These are phyloP conservation scores for Termitomyces sp. DNA, from an alignment of 768 basidiomycete species.

Conservation along the genomic window DNA sequence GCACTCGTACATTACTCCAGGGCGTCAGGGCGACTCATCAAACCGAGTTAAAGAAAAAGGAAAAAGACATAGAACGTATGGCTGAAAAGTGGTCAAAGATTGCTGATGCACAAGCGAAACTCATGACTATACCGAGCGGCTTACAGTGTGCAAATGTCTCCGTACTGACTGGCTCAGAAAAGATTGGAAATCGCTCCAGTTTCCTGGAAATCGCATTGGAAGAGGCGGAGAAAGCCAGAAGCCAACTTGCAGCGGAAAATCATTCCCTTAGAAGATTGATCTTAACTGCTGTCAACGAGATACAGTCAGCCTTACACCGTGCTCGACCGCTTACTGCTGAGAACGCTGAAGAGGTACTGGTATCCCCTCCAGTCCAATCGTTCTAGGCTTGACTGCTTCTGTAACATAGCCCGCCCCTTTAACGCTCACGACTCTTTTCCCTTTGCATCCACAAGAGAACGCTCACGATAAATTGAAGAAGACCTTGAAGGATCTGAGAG, in stretches of 20 bases:
- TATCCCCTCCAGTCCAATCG: constrained; percentile 2
- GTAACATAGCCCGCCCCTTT: constrained; percentile 34
- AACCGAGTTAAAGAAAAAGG: constrained; percentile 73
- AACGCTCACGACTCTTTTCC: constrained; percentile 46
- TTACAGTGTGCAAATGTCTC: constrained; percentile 48
- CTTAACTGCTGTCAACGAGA: constrained; percentile 57
- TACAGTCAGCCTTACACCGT: constrained; percentile 49
- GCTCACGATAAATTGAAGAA: constrained; percentile 42
- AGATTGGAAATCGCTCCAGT: constrained; percentile 43
- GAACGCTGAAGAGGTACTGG: constrained; percentile 41
- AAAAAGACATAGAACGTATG: constrained; percentile 73
- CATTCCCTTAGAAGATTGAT: constrained; percentile 52
- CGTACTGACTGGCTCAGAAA: constrained; percentile 37
- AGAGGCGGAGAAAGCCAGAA: constrained; percentile 64
- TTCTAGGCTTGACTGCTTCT: constrained; percentile 2
- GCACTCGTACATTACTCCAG: constrained; percentile 63
- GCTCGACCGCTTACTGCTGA: constrained; percentile 33
- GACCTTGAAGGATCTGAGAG: constrained; percentile 37
- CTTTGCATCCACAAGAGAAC: constrained; percentile 42
- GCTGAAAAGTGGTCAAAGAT: constrained; percentile 71
- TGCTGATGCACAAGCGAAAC: constrained; percentile 59
- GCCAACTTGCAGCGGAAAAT: constrained; percentile 61
- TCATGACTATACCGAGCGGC: constrained; percentile 43
- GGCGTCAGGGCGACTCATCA: constrained; percentile 62
- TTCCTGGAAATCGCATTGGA: constrained; percentile 64